Evolutionary conservation across 306 rosid genomes (phyloP).

Genomic region (Luffa acutangula): DNA sequence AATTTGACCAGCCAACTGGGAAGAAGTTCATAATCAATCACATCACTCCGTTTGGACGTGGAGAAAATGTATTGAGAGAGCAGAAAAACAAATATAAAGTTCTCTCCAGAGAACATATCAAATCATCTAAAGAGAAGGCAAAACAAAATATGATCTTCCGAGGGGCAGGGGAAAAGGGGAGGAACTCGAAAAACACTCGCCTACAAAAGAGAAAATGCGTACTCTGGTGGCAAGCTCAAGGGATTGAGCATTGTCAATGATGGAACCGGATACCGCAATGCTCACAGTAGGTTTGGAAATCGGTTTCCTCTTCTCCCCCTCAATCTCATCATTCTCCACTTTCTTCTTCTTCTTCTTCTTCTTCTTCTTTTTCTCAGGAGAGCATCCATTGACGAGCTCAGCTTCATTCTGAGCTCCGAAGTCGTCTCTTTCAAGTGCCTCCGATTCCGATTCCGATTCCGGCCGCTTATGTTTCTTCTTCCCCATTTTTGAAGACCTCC

Average conservation of each 20-base stretch:
- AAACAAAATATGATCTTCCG: not conserved
- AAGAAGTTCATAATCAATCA: not conserved
- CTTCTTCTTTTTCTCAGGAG: slow-evolving; percentile 15
- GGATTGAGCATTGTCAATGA: slow-evolving; percentile 79
- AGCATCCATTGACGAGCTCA: slow-evolving; percentile 20
- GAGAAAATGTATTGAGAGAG: not conserved
- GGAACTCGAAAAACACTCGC: not conserved
- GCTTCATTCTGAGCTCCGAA: slow-evolving; percentile 3
- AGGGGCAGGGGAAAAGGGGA: not conserved
- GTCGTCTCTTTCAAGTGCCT: slow-evolving; percentile 2
- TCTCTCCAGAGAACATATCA: not conserved
- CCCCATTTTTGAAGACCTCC: slow-evolving; percentile 32
- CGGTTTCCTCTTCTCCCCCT: slow-evolving; percentile 6
- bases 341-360: slow-evolving; percentile 35
- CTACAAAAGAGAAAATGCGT: not conserved
- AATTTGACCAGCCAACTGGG: slow-evolving; percentile 86
- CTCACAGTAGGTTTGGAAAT: slow-evolving; percentile 44
- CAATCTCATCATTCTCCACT: slow-evolving; percentile 9
- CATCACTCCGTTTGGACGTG: not conserved
- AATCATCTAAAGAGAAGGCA: not conserved
- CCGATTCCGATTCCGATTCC: slow-evolving; percentile 23
- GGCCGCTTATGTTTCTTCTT: slow-evolving; percentile 53
- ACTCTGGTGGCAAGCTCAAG: slow-evolving; percentile 88
- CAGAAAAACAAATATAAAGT: not conserved
- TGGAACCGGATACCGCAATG: slow-evolving; percentile 85